Percentiles rank a stretch among this genome's conserved stretches.
phyloP scores from a whole-genome alignment of 2,329 filamentous ascomycete genomes.

The Xylaria sp. region DNA sequence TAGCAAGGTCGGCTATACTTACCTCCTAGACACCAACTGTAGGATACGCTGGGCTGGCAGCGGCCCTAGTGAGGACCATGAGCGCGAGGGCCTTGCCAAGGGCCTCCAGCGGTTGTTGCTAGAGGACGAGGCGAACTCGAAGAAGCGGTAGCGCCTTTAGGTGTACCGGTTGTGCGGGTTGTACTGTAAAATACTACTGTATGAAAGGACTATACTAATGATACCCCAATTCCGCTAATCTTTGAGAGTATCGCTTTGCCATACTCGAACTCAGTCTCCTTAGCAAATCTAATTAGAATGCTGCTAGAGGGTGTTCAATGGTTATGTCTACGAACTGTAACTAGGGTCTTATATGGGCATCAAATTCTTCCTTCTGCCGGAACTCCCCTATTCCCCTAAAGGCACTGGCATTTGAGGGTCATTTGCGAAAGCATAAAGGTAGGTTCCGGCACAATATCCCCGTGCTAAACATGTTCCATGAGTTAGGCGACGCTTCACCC shows the following conservation, averaged over 20 bases:
- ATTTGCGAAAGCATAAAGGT: too few species aligned
- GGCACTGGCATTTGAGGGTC: too few species aligned
- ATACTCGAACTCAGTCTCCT: too few species aligned
- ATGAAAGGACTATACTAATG: constrained; percentile 27
- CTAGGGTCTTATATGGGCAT: too few species aligned
- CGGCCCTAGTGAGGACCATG: constrained; percentile 71
- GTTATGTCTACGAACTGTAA: too few species aligned
- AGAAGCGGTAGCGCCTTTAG: constrained; percentile 17
- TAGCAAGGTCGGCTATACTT: constrained; percentile 92
- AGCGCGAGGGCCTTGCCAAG: constrained; percentile 74
- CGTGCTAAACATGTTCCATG: too few species aligned
- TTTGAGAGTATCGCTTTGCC: neutral
- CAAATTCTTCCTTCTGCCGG: too few species aligned
- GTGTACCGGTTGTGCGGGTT: neutral
- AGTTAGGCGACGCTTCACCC: too few species aligned
- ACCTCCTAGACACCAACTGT: constrained; percentile 87
- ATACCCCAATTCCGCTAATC: constrained; percentile 35
- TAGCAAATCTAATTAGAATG: too few species aligned
- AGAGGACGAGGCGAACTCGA: constrained; percentile 55
- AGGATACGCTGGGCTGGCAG: constrained; percentile 96
- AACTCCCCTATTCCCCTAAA: too few species aligned
- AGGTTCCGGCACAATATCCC: too few species aligned
- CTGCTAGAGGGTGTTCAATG: too few species aligned
- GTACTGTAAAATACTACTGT: constrained; percentile 21
- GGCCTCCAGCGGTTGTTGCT: constrained; percentile 71